phyloP scores from a whole-genome alignment of 768 basidiomycete species.

The Rhodocollybia butyracea region DNA sequence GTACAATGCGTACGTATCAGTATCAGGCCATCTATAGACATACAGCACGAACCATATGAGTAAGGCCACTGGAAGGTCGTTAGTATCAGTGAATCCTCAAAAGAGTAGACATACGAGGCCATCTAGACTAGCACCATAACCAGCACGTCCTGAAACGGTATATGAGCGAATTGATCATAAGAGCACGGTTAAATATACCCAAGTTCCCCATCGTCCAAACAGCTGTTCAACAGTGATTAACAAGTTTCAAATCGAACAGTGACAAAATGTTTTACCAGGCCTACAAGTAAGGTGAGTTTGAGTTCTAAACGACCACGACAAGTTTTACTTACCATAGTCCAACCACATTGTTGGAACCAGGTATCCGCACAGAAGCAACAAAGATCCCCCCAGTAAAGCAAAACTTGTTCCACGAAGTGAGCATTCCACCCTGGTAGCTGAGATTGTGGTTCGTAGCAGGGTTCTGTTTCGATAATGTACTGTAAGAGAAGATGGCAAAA shows the following conservation, averaged over 20 bases:
- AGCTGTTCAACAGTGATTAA: no score
- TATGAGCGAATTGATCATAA: background rate
- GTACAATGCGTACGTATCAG: no score
- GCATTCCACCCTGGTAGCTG: constrained; percentile 44
- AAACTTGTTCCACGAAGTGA: constrained; percentile 53
- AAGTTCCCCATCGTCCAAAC: constrained; percentile 46
- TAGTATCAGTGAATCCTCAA: background rate
- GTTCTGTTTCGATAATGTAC: constrained; percentile 53
- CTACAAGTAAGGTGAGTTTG: no score
- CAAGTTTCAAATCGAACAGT: no score
- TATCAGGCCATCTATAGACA: no score
- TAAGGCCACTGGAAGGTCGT: constrained; percentile 51
- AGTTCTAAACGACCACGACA: background rate
- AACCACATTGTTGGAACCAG: background rate
- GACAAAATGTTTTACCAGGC: no score
- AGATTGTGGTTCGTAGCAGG: constrained; percentile 52
- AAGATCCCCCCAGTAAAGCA: constrained; percentile 81
- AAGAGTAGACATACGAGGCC: constrained; percentile 42
- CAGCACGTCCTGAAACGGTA: constrained; percentile 36
- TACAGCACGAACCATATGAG: constrained; percentile 59
- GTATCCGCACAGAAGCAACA: constrained; percentile 30
- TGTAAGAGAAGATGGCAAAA: background rate
- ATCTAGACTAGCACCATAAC: constrained; percentile 65
- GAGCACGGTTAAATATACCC: constrained; percentile 21
- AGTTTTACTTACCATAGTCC: background rate